A percentile compares a stretch with the other conserved stretches of the same genome.
phyloP scores from a whole-genome alignment of 495 filamentous ascomycete genomes.

The Pyronema omphalodes region DNA sequence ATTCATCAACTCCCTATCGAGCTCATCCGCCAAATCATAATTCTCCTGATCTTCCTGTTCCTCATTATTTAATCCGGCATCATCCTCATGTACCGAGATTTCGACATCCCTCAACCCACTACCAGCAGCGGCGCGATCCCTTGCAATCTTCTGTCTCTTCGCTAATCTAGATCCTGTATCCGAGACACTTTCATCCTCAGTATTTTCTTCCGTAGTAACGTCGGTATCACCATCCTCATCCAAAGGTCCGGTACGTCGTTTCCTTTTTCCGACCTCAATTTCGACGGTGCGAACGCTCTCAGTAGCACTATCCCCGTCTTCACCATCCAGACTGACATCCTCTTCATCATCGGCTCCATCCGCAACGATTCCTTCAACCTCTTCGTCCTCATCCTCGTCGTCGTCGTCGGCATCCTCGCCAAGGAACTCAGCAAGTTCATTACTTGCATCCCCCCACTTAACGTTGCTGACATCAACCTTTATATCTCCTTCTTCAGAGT shows the following conservation, averaged over 20 bases:
- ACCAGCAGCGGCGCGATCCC: slow-evolving; percentile 12
- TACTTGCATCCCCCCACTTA: slow-evolving; percentile 1
- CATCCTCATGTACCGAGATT: slow-evolving; percentile 3
- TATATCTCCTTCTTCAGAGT: slow-evolving; percentile 1
- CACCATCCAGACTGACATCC: slow-evolving; percentile 28
- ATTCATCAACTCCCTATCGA: slow-evolving; percentile 18
- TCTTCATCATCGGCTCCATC: slow-evolving; percentile 5
- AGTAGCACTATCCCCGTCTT: slow-evolving; percentile 26
- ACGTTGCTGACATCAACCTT: slow-evolving; percentile 15
- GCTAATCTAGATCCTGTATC: slow-evolving; percentile 5
- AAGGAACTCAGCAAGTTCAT: slow-evolving; percentile 10
- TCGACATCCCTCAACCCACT: slow-evolving; percentile 5
- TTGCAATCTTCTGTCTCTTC: slow-evolving; percentile 17
- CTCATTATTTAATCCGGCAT: slow-evolving; percentile 1
- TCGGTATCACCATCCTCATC: slow-evolving; percentile 8
- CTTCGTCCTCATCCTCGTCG: slow-evolving; percentile 18
- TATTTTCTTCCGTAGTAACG: slow-evolving; percentile 7
- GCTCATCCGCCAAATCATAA: slow-evolving; percentile 17
- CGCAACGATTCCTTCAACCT: slow-evolving; percentile 1
- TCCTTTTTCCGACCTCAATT: slow-evolving; percentile 7
- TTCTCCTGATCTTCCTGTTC: slow-evolving; percentile 11
- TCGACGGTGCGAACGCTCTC: slow-evolving; percentile 6
- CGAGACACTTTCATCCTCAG: not conserved
- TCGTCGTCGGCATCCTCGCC: slow-evolving; percentile 37
- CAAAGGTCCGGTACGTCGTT: slow-evolving; percentile 7